Percentiles rank a stretch among this genome's conserved stretches.
Evolutionary conservation across 495 filamentous ascomycete genomes (phyloP).

Genomic region (Chaetomium tenue): DNA sequence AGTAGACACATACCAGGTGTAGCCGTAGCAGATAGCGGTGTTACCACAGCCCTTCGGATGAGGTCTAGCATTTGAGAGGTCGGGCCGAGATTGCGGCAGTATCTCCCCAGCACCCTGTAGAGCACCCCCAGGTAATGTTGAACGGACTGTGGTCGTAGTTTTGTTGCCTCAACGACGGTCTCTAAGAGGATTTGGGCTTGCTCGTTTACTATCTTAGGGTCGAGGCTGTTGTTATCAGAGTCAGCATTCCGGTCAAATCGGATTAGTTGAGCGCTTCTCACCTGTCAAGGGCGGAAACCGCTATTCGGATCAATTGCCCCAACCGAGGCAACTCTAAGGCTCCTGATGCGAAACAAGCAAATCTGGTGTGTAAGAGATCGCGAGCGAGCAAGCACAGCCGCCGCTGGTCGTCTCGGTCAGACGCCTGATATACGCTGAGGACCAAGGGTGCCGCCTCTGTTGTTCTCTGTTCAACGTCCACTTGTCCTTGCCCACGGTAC

Average conservation of each 20-base stretch:
- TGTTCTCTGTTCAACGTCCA: conserved; percentile 29
- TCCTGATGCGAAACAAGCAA: conserved; percentile 28
- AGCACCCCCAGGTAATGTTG: conserved; percentile 22
- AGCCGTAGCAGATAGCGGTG: conserved; percentile 23
- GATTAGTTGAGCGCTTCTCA: background rate
- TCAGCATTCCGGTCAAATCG: conserved; percentile 6
- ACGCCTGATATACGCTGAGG: conserved; percentile 35
- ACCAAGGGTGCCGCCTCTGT: conserved; percentile 38
- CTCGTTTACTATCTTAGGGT: background rate
- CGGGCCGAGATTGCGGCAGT: conserved; percentile 24
- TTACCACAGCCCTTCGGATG: conserved; percentile 23
- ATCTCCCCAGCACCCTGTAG: conserved; percentile 30
- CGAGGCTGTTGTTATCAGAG: conserved; percentile 15
- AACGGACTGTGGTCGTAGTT: conserved; percentile 21
- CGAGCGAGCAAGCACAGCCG: conserved; percentile 39
- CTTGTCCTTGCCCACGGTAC: conserved; percentile 27
- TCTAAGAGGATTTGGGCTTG: conserved; percentile 22
- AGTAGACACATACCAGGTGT: conserved; percentile 24
- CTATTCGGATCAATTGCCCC: conserved; percentile 36
- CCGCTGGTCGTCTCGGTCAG: conserved; percentile 34
- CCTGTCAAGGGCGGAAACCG: conserved; percentile 39
- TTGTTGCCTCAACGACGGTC: conserved; percentile 19
- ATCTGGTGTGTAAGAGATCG: conserved; percentile 39
- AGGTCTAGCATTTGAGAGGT: conserved; percentile 8
- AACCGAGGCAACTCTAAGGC: conserved; percentile 30